These are phyloP conservation scores for Penicillium fuscoglaucum DNA, from an alignment of 2,329 filamentous ascomycete genomes.

Conservation along the genomic window DNA sequence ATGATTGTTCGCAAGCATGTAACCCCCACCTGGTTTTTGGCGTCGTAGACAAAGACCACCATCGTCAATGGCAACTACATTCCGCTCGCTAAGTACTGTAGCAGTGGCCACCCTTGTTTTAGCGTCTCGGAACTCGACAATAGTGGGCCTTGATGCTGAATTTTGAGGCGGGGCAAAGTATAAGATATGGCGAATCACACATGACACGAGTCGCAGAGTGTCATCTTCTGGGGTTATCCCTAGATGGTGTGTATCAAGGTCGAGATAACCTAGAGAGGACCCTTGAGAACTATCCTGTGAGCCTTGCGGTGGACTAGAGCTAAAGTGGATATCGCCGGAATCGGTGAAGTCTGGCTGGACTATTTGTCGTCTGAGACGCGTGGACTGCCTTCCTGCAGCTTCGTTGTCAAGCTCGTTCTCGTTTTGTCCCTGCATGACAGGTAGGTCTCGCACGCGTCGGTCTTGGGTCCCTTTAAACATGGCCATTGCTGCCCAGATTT, in stretches of 20 bases:
- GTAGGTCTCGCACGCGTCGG: neutral
- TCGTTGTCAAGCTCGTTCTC: slow-evolving; percentile 4
- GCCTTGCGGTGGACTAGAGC: slow-evolving; percentile 6
- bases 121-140: slow-evolving; percentile 15
- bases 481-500: slow-evolving; percentile 5
- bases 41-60: slow-evolving; percentile 10
- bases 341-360: slow-evolving; percentile 5
- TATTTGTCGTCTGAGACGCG: slow-evolving; percentile 6
- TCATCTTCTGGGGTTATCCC: slow-evolving; percentile 5
- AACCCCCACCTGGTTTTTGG: neutral
- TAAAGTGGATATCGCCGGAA: slow-evolving; percentile 8
- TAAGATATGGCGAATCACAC: slow-evolving; percentile 10
- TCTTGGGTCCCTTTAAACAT: slow-evolving; percentile 11
- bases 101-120: slow-evolving; percentile 8
- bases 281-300: neutral
- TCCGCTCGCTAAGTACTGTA: neutral
- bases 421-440: neutral
- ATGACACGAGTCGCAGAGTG: slow-evolving; percentile 13
- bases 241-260: slow-evolving; percentile 6
- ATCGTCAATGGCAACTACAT: slow-evolving; percentile 11
- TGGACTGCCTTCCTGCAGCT: neutral
- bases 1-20: neutral
- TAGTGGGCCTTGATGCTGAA: neutral
- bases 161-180: slow-evolving; percentile 12
- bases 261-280: slow-evolving; percentile 10